These are phyloP conservation scores for Naegleria lovaniensis DNA, from an alignment of 208 protist species.

Conservation along the genomic window DNA sequence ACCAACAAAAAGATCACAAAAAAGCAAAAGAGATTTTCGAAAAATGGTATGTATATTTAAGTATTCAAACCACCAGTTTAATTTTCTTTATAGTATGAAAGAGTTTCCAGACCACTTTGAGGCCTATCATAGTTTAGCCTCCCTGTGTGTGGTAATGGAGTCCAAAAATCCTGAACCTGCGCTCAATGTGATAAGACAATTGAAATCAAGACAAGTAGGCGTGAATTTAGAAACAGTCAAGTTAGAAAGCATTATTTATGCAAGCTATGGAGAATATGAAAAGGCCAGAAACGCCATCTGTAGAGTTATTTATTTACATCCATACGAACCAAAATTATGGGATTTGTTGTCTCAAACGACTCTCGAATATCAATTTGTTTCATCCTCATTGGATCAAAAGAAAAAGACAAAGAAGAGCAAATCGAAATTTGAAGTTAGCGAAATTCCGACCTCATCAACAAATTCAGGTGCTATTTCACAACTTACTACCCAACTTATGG, in stretches of 20 bases:
- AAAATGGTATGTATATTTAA: not conserved
- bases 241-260: conserved; percentile 8
- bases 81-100: not conserved
- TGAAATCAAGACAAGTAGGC: not conserved
- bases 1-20: not conserved
- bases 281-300: not conserved
- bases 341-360: not conserved
- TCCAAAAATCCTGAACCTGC: not conserved
- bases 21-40: not conserved
- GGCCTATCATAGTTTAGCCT: not conserved
- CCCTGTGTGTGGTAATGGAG: not conserved
- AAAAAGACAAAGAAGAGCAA: not conserved
- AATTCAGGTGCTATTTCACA: not conserved
- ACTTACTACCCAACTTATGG: not conserved
- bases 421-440: not conserved
- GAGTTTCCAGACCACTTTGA: not conserved
- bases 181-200: not conserved
- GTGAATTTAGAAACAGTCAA: not conserved
- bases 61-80: not conserved
- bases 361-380: not conserved
- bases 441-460: not conserved
- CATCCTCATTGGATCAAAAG: not conserved
- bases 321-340: not conserved
- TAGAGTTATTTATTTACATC: not conserved
- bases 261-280: not conserved